A percentile compares a stretch with the other conserved stretches of the same genome.
phyloP scores from a whole-genome alignment of 352 stramenopile genomes.

The Phytophthora vignae region DNA sequence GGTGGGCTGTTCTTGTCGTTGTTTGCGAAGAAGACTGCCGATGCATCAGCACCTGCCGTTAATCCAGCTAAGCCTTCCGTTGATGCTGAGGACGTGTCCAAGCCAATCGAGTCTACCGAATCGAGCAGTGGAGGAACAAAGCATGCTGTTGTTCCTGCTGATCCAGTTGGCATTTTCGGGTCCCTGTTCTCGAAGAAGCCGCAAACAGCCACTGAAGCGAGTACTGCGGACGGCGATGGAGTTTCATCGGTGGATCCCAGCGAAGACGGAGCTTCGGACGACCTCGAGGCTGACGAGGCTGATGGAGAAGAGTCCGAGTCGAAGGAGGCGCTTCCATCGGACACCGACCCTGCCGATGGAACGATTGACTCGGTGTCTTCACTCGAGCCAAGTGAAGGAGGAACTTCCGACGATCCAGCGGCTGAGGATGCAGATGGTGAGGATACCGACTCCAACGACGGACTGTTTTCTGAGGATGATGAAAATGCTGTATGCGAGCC shows the following conservation, averaged over 20 bases:
- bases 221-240: slow-evolving; percentile 13
- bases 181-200: slow-evolving; percentile 39
- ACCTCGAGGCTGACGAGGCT: slow-evolving; percentile 34
- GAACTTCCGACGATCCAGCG: slow-evolving; percentile 16
- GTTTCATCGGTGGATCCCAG: slow-evolving; percentile 28
- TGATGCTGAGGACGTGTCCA: background rate
- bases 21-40: slow-evolving; percentile 30
- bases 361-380: slow-evolving; percentile 22
- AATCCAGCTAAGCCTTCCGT: background rate
- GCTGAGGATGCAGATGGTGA: slow-evolving; percentile 38
- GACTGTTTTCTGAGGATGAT: slow-evolving; percentile 22
- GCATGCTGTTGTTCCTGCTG: background rate
- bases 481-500: slow-evolving; percentile 18
- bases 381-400: slow-evolving; percentile 30
- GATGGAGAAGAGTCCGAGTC: slow-evolving; percentile 43
- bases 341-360: slow-evolving; percentile 17
- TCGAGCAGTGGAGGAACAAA: slow-evolving; percentile 9
- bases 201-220: slow-evolving; percentile 12
- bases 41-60: background rate
- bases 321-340: slow-evolving; percentile 21
- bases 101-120: slow-evolving; percentile 6
- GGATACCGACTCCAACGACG: slow-evolving; percentile 36
- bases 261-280: slow-evolving; percentile 22
- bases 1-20: slow-evolving; percentile 25
- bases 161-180: slow-evolving; percentile 32